These are phyloP conservation scores for Leishmania guyanensis DNA, from an alignment of 208 protist species.

Conservation along the genomic window DNA sequence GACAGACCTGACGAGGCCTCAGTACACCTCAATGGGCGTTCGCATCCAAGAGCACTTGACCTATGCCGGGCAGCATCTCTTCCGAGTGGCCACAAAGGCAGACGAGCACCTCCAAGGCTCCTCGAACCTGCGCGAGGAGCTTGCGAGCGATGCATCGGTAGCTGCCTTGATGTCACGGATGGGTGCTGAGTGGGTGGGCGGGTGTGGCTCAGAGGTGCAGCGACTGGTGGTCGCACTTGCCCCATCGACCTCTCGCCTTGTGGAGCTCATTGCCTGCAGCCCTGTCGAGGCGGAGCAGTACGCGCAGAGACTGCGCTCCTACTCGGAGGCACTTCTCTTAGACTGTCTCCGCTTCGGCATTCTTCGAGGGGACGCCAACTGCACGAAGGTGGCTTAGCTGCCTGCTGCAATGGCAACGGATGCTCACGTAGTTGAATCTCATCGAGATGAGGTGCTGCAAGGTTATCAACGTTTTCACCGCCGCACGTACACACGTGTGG, in stretches of 20 bases:
- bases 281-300: neutral
- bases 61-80: constrained; percentile 29
- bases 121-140: neutral
- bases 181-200: constrained; percentile 2
- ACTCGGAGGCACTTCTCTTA: constrained; percentile 10
- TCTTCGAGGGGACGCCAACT: neutral
- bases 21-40: constrained; percentile 34
- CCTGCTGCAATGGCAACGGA: no score
- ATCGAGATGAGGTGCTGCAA: neutral
- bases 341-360: constrained; percentile 9
- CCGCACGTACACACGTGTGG: neutral
- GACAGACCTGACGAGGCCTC: constrained; percentile 35
- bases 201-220: constrained; percentile 9
- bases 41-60: constrained; percentile 32
- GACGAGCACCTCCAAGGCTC: constrained; percentile 42
- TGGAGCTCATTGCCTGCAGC: constrained; percentile 13
- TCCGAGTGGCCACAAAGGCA: constrained; percentile 52
- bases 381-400: neutral
- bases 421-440: no score
- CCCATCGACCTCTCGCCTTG: constrained; percentile 13
- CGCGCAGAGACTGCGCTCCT: constrained; percentile 7
- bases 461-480: neutral
- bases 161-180: constrained; percentile 6
- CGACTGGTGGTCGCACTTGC: constrained; percentile 23
- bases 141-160: neutral